Evolutionary conservation across 768 basidiomycete genomes (phyloP), one percentile per base, ranked within the genome.

Genomic region (Mycena epipterygia): DNA sequence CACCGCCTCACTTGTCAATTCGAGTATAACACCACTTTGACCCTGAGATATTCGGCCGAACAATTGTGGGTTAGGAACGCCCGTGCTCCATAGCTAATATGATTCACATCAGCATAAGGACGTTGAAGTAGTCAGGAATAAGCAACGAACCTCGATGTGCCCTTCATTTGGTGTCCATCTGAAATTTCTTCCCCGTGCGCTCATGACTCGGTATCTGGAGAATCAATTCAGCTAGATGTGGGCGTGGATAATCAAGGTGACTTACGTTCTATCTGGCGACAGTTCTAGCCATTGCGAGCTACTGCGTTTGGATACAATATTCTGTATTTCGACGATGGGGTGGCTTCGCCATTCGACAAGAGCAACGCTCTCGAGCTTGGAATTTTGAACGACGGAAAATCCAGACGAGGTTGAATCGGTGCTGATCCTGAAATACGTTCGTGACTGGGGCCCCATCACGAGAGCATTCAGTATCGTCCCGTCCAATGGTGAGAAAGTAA

Each of bases 261-360:
- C 64, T 9, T 29, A 84, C 85, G 77, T 79, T 69, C 72, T 77
- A 48, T 84, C 83, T 3, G 81, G 46, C 0, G 84, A 77, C 29
- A 86, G 74, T 8, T 64, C 74, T 12, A 86, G 72, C 84, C 84
- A 85, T 23, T 81, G 79, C 1, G 76, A 77, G 23, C 76, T 78
- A 53, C 66, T 57, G 68, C 81, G 81, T 68, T 78, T 82, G 5
- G 70, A 68, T 5, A 79, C 74, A n/a, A 82, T 67, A 12, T 77
- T 74, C 14, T 76, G 80, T 51, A 81, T 76, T 61, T 86, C 84
- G 62, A 86, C 65, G 1, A 76, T 52, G 12, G 72, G 72, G 48
- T 57, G 51, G 25, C 35, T 58, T 76, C 78, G 23, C 85, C 85
- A 86, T 60, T 81, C 81, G 60, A 86, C 70, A 67, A 83, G 75